A percentile compares a stretch with the other conserved stretches of the same genome.
Evolutionary conservation across 768 basidiomycete genomes (phyloP).

Genomic region (Psilocybe tampanensis): DNA sequence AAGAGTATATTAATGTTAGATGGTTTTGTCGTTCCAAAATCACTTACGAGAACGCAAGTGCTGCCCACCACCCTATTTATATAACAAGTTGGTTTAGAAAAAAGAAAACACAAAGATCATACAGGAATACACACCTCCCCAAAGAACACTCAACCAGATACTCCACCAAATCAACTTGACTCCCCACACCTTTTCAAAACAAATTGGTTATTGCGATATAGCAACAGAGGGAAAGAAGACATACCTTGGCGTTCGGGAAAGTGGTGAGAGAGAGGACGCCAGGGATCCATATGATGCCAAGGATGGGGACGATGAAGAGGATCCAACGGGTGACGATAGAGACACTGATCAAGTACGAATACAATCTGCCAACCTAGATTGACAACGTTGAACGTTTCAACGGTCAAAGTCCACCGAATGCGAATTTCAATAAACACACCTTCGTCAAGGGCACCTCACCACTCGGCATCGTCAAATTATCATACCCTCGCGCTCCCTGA

Average conservation of each 20-base stretch:
- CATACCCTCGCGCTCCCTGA: constrained; percentile 41
- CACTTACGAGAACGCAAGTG: constrained; percentile 67
- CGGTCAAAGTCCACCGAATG: too few relatives aligned
- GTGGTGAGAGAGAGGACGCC: constrained; percentile 65
- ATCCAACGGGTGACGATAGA: constrained; percentile 83
- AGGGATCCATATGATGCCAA: constrained; percentile 71
- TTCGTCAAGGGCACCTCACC: constrained; percentile 62
- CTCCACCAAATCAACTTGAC: constrained; percentile 76
- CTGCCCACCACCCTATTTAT: constrained; percentile 72
- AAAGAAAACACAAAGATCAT: neutral
- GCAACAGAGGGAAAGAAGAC: too few relatives aligned
- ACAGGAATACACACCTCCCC: constrained; percentile 56
- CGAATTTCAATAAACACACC: constrained; percentile 41
- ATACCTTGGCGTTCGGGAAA: constrained; percentile 52
- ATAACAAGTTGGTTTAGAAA: neutral
- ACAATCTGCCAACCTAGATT: constrained; percentile 63
- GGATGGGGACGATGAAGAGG: constrained; percentile 74
- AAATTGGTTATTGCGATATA: constrained; percentile 4
- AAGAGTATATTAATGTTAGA: neutral
- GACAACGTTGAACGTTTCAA: too few relatives aligned
- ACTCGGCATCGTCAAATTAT: constrained; percentile 58
- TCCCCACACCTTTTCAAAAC: constrained; percentile 50
- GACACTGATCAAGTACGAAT: constrained; percentile 73
- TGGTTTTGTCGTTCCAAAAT: too few relatives aligned
- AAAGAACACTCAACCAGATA: constrained; percentile 80